Conservation (phyloP, 352 stramenopile genomes). For the Pseudoperonospora humuli region DNA sequence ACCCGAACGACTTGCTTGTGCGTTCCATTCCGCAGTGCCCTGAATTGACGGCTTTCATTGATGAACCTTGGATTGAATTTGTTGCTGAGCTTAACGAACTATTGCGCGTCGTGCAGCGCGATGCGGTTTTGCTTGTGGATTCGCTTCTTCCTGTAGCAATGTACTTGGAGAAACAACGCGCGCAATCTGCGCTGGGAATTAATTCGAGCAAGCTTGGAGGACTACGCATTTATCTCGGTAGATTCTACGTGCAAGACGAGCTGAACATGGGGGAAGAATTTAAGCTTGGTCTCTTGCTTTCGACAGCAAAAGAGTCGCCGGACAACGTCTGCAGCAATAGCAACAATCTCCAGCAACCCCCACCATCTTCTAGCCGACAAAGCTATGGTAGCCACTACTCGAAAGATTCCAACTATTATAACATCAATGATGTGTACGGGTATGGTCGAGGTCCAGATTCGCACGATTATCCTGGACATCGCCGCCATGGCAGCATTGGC, state of each 20-base stretch:
- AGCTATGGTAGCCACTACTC: conserved; percentile 15
- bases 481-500: conserved; percentile 20
- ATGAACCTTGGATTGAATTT: conserved; percentile 80
- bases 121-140: conserved; percentile 42
- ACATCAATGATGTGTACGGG: conserved; percentile 32
- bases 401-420: conserved; percentile 28
- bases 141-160: conserved; percentile 53
- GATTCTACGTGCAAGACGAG: conserved; percentile 70
- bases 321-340: conserved; percentile 21
- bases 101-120: conserved; percentile 56
- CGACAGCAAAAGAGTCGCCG: conserved; percentile 32
- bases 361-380: conserved; percentile 16
- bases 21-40: conserved; percentile 70
- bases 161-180: conserved; percentile 55
- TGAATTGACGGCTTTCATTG: conserved; percentile 77
- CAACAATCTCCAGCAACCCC: conserved; percentile 12
- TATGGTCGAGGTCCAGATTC: conserved; percentile 34
- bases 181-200: conserved; percentile 24
- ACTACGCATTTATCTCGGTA: conserved; percentile 59
- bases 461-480: conserved; percentile 21
- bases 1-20: conserved; percentile 74
- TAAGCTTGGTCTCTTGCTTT: conserved; percentile 66
- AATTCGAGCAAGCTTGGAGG: conserved; percentile 46
- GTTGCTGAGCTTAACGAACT: conserved; percentile 74
- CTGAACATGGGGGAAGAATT: conserved; percentile 61